phyloP scores from a whole-genome alignment of 768 basidiomycete genomes.

The Boletus vermiculosoides region DNA sequence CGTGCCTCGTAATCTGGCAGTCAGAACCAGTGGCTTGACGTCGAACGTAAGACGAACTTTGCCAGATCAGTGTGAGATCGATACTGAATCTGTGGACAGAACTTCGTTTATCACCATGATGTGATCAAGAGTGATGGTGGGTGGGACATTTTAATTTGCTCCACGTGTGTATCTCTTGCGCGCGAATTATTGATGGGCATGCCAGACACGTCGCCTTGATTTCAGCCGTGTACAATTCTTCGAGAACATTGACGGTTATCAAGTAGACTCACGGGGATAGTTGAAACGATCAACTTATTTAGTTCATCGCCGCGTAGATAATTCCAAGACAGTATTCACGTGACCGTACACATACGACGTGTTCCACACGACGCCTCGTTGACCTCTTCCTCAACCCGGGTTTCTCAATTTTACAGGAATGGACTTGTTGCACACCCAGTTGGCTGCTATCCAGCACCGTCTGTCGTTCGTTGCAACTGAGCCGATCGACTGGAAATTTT shows the following conservation, averaged over 20 bases:
- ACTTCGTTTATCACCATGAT: conserved; percentile 88
- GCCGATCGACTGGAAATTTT: conserved; percentile 76
- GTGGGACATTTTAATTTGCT: conserved; percentile 63
- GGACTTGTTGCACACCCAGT: conserved; percentile 61
- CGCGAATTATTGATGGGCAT: background rate
- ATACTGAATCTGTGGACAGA: conserved; percentile 40
- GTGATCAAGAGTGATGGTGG: conserved; percentile 80
- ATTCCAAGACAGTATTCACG: conserved; percentile 1
- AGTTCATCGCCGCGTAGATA: background rate
- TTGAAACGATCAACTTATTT: no score
- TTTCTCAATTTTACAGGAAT: conserved; percentile 30
- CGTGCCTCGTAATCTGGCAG: no score
- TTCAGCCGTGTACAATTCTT: conserved; percentile 80
- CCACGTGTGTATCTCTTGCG: background rate
- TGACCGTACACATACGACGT: conserved; percentile 12
- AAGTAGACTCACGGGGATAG: conserved; percentile 1
- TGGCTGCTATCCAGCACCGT: conserved; percentile 54
- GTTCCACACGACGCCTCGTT: background rate
- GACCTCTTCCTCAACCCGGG: background rate
- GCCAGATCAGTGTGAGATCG: background rate
- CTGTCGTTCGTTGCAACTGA: conserved; percentile 73
- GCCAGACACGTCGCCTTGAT: conserved; percentile 78
- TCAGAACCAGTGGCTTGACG: conserved; percentile 60
- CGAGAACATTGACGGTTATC: conserved; percentile 47
- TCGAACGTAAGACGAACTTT: conserved; percentile 61